Conservation (phyloP, 2,329 filamentous ascomycete genomes). For the Ambrosiella beaveri region DNA sequence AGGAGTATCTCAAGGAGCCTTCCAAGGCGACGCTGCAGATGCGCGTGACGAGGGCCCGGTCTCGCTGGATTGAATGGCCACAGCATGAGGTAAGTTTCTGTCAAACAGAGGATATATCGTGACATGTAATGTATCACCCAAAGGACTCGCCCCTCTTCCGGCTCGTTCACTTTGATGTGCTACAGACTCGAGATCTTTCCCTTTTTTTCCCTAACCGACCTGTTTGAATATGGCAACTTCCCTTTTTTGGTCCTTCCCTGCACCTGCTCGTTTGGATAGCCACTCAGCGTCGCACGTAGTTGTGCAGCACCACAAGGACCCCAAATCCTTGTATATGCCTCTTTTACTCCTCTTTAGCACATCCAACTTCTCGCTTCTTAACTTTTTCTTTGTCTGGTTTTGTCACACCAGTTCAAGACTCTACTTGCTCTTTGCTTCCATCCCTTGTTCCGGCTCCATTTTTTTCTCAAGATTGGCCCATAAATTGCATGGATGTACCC, state of each 20-base stretch:
- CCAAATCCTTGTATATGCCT: background rate
- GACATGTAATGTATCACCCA: too few relatives aligned
- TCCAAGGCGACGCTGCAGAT: conserved; percentile 37
- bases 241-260: background rate
- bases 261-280: background rate
- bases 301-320: background rate
- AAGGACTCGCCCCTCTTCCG: background rate
- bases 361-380: background rate
- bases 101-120: too few relatives aligned
- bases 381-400: background rate
- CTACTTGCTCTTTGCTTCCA: too few relatives aligned
- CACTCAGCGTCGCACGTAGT: background rate
- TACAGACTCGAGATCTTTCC: background rate
- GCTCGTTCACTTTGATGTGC: too few relatives aligned
- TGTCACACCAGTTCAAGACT: background rate
- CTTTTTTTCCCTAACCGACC: too few relatives aligned
- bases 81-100: conserved; percentile 29
- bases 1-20: conserved; percentile 20
- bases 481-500: too few relatives aligned
- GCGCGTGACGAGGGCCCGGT: conserved; percentile 34
- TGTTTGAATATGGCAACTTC: background rate
- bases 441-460: too few relatives aligned
- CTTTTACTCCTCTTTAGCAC: background rate
- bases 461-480: too few relatives aligned
- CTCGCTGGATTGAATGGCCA: conserved; percentile 32